Percentiles rank a stretch among this genome's conserved stretches.
phyloP scores from a whole-genome alignment of 805 yeast genomes.

The Metschnikowia corniflorae region DNA sequence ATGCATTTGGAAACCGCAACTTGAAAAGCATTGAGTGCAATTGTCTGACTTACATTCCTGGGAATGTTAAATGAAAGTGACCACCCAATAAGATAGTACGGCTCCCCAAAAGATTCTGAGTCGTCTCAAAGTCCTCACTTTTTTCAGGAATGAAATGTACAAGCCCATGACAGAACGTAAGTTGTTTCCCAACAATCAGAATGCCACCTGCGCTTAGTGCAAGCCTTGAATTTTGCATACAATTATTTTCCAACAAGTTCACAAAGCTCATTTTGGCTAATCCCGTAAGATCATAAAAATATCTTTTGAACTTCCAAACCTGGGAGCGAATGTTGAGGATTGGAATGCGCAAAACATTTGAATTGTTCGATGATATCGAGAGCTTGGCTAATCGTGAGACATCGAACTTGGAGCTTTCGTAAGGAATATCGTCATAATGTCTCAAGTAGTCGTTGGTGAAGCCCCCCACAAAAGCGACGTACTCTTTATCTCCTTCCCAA shows the following conservation, averaged over 20 bases:
- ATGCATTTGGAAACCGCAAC: too few relatives aligned
- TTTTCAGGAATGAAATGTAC: slow-evolving; percentile 31
- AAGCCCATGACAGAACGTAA: slow-evolving; percentile 38
- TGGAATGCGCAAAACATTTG: slow-evolving; percentile 30
- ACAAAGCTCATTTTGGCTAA: slow-evolving; percentile 22
- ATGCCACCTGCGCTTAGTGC: slow-evolving; percentile 31
- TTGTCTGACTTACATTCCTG: slow-evolving; percentile 32
- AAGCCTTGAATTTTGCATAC: slow-evolving; percentile 26
- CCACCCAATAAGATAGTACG: slow-evolving; percentile 32
- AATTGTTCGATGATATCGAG: slow-evolving; percentile 25
- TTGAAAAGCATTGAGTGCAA: too few relatives aligned
- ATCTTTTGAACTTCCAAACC: slow-evolving; percentile 38
- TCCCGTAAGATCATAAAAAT: slow-evolving; percentile 26
- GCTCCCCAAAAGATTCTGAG: slow-evolving; percentile 19
- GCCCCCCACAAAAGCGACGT: slow-evolving; percentile 39
- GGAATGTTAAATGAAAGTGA: slow-evolving; percentile 35
- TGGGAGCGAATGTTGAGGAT: slow-evolving; percentile 38
- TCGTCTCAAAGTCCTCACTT: slow-evolving; percentile 21
- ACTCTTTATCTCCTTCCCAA: slow-evolving; percentile 31
- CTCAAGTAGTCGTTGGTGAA: slow-evolving; percentile 35
- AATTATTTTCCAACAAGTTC: slow-evolving; percentile 20
- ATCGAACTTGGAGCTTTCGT: slow-evolving; percentile 33
- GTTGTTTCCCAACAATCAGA: slow-evolving; percentile 31
- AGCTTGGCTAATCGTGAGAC: slow-evolving; percentile 31
- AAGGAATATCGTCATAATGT: slow-evolving; percentile 27